Base-by-base conservation (phyloP, 257 asterid species). In the Salvia miltiorrhiza region DNA sequence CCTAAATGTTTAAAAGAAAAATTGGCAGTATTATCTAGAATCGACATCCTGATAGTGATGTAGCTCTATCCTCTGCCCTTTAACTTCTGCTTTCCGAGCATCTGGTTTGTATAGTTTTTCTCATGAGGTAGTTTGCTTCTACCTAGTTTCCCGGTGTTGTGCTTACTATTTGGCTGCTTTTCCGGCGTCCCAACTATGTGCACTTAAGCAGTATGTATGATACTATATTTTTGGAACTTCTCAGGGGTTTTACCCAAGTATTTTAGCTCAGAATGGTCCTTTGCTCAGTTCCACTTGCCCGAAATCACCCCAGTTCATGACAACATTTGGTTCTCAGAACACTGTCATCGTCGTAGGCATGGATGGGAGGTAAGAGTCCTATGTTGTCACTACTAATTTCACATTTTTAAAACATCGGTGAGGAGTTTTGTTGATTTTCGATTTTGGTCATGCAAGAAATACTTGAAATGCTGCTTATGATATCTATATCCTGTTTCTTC, bases 201-300 rank as follows among this genome's bases (percentile, higher is more conserved):
- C 32, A 58, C 23, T 47, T 7, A 54, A 50, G 45, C 41, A 44
- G 67, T 58, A 45, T 35, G 20, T 59, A 10, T 59, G 30, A 47
- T 30, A 14, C 2, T 10, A 16, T 1, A 1, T 14, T 58, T 67
- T 61, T 62, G 50, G 37, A 35, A 69, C 65, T 39, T 72, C 76
- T 53, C 92, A 93, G 98, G 98, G 74, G 83, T 88, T 63, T 72
- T 93, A 76, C 98, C 96, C 17, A 93, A 85, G 79, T 93, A 90
- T 81, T 93, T 93, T 78, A 90, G 98, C 85, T 93, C 98, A 28
- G 98, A 90, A 73, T 90, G 98, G 98, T 93, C 98, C 53, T 90
- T 93, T 84, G 96, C 97, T 67, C 98, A 85, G 85, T 85, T 88
- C 47, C 98, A 80, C 81, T 80, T 90, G 79, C 88, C 96, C 17